Base-by-base conservation (phyloP, 768 basidiomycete genomes). In the Phylloporus sp. region DNA sequence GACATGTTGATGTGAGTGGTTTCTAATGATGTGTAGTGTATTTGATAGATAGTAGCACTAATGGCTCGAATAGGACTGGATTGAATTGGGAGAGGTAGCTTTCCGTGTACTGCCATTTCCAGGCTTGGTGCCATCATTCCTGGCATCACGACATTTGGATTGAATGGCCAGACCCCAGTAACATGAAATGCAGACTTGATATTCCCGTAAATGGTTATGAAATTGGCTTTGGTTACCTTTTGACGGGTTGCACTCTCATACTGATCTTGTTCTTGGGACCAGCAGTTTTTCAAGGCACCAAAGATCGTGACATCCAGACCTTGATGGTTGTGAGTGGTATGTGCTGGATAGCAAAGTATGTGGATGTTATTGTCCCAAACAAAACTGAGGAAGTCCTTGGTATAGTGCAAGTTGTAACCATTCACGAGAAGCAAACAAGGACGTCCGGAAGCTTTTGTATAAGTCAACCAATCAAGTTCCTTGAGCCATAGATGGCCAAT, bases 351-450 rank as follows among this genome's bases (percentile, higher is more conserved):
- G 48, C 69, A 72, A 0, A 76, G 46, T 5, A 77, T 54, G 18
- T 63, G 46, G 18, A 78, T 78, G 0, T 63, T 53, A 46, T 74
- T 47, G 1, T 56, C 35, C 3, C 52, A 39, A 1, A 70, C 70
- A 58, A 70, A 71, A 5, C 62, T 46, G 15, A 79, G 69, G 45
- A 77, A 71, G 4, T 42, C 57, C 3, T 44, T 35, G 3, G 65
- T 69, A 46, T 66, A 71, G 44, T 78, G 75, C 0, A 69, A 76
- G 44, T 60, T 67, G 42, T 79, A 76, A 2, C 77, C 70, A 61
- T 78, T 71, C 7, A 78, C 62, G n/a, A 72, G 50, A 13, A 79
- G 71, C 3, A 74, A 49, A 0, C 60, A 48, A 8, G 45, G 41
- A 10, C 52, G 32, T 5, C 68, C 65, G 14, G 40, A 46, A 6